Percentiles rank a stretch among this genome's conserved stretches.
Evolutionary conservation across 345 rosid species (phyloP).

Genomic region (Ricinus communis): DNA sequence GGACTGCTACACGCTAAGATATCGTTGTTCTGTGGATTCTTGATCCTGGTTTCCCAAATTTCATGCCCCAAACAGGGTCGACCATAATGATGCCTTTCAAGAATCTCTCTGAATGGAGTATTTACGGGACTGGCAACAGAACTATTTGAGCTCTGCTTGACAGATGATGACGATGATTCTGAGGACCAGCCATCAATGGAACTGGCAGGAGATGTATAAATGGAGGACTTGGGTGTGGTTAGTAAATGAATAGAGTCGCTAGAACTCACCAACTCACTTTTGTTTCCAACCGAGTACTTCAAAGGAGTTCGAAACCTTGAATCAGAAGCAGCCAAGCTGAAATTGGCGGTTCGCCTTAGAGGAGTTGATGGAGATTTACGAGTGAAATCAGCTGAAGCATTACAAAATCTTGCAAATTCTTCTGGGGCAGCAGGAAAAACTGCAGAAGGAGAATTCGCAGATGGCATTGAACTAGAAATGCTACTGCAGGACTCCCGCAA

Average conservation of each 20-base stretch:
- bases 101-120: slow-evolving; percentile 9
- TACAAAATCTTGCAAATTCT: slow-evolving; percentile 5
- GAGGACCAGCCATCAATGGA: slow-evolving; percentile 27
- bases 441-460: slow-evolving; percentile 29
- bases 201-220: slow-evolving; percentile 24
- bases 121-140: background rate
- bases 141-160: slow-evolving; percentile 12
- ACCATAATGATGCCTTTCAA: background rate
- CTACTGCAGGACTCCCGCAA: slow-evolving; percentile 13
- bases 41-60: slow-evolving; percentile 16
- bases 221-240: slow-evolving; percentile 24
- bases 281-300: slow-evolving; percentile 17
- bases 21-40: background rate
- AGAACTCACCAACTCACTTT: slow-evolving; percentile 14
- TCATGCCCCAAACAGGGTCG: slow-evolving; percentile 8
- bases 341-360: slow-evolving; percentile 25
- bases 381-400: slow-evolving; percentile 8
- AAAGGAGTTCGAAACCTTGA: slow-evolving; percentile 25
- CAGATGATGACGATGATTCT: slow-evolving; percentile 16
- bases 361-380: slow-evolving; percentile 24
- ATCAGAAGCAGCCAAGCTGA: slow-evolving; percentile 11
- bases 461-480: slow-evolving; percentile 10
- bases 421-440: slow-evolving; percentile 4
- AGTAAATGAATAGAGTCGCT: slow-evolving; percentile 11
- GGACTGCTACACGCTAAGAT: slow-evolving; percentile 9